Percentiles rank a stretch among this genome's conserved stretches.
phyloP scores from a whole-genome alignment of 2,329 filamentous ascomycete genomes.

The Neonectria coccinea region DNA sequence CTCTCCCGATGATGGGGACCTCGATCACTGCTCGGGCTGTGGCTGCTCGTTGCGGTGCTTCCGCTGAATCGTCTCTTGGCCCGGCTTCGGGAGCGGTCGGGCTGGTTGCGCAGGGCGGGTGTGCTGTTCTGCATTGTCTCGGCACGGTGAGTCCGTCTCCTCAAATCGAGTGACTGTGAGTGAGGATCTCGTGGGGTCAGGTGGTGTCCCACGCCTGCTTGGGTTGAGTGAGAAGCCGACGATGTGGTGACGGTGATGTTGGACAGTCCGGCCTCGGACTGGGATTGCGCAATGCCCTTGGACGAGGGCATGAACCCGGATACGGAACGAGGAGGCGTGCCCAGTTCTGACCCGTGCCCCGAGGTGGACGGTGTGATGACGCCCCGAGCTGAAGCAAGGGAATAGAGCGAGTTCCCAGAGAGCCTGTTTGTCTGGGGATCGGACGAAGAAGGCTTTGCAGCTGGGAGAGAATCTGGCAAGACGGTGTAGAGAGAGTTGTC shows the following conservation, averaged over 20 bases:
- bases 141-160: constrained; percentile 56
- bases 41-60: constrained; percentile 84
- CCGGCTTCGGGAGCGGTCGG: constrained; percentile 73
- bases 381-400: constrained; percentile 71
- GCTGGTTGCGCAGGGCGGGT: constrained; percentile 57
- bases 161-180: constrained; percentile 57
- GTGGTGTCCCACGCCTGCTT: constrained; percentile 59
- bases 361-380: constrained; percentile 63
- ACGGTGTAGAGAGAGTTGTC: constrained; percentile 46
- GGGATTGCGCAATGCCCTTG: constrained; percentile 56
- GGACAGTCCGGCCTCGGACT: constrained; percentile 64
- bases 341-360: constrained; percentile 64
- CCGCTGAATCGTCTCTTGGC: constrained; percentile 82
- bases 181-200: constrained; percentile 59
- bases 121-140: constrained; percentile 50
- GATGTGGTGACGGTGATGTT: constrained; percentile 67
- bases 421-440: constrained; percentile 71
- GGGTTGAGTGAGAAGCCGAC: constrained; percentile 53
- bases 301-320: constrained; percentile 61
- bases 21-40: constrained; percentile 81
- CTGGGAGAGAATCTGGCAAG: constrained; percentile 63
- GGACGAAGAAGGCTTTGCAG: constrained; percentile 61
- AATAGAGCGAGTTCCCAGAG: constrained; percentile 80
- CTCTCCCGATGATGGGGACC: constrained; percentile 66
- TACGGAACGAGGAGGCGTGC: constrained; percentile 55